These are phyloP conservation scores for Draba incana DNA, from an alignment of 345 rosid species.

Conservation along the genomic window DNA sequence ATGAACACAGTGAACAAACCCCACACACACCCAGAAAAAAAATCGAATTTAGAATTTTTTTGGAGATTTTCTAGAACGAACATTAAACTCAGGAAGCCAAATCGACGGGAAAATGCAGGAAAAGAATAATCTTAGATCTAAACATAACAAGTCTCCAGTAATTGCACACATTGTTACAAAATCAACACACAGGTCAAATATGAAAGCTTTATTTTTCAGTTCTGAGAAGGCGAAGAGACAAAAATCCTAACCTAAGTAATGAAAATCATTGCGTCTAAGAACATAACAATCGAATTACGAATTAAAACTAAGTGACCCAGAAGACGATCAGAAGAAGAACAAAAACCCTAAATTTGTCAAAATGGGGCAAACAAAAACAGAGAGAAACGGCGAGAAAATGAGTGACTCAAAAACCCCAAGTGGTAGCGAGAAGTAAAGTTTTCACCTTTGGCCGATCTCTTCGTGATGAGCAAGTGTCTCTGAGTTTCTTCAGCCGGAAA, in stretches of 20 bases:
- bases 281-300: background rate
- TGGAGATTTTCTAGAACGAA: too few relatives aligned
- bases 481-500: background rate
- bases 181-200: background rate
- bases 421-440: background rate
- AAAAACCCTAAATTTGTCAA: slow-evolving; percentile 15
- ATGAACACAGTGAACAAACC: background rate
- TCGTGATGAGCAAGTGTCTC: background rate
- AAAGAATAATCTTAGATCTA: background rate
- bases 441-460: background rate
- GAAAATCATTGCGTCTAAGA: background rate
- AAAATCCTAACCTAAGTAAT: slow-evolving; percentile 12
- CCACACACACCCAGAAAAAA: too few relatives aligned
- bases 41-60: too few relatives aligned
- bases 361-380: background rate
- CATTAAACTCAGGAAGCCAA: background rate
- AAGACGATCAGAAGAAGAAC: slow-evolving; percentile 1
- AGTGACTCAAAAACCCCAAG: background rate
- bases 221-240: background rate
- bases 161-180: background rate
- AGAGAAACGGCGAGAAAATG: background rate
- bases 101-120: slow-evolving; percentile 13
- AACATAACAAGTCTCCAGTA: background rate
- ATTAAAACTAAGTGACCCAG: background rate
- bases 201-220: too few relatives aligned